Conservation (phyloP, 1,284 basidiomycete species). For the Sporisorium reilianum region DNA sequence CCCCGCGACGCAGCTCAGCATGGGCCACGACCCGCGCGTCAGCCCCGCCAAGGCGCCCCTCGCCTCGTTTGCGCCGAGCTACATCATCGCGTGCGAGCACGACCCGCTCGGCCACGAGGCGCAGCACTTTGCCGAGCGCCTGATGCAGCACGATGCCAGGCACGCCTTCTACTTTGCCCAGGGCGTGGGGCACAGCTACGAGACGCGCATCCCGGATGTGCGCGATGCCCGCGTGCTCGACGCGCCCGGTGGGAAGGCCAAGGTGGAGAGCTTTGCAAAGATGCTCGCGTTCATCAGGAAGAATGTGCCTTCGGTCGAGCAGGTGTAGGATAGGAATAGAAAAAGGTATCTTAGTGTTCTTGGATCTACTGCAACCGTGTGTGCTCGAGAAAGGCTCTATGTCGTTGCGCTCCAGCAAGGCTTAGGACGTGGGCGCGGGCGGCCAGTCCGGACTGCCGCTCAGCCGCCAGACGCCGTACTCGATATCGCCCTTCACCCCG, state of each 20-base stretch:
- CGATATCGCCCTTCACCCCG: slow-evolving; percentile 54
- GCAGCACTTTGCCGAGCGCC: slow-evolving; percentile 11
- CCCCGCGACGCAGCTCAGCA: neutral
- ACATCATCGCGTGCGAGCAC: slow-evolving; percentile 46
- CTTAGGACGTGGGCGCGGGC: no score
- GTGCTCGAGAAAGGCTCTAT: neutral
- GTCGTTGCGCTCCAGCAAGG: neutral
- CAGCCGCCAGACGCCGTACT: slow-evolving; percentile 54
- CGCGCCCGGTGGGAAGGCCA: slow-evolving; percentile 23
- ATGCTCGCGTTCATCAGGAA: slow-evolving; percentile 30
- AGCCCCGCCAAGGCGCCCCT: slow-evolving; percentile 19
- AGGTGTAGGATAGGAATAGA: neutral
- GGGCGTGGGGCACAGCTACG: slow-evolving; percentile 41
- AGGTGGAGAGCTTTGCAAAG: slow-evolving; percentile 32
- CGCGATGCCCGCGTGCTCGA: slow-evolving; percentile 8
- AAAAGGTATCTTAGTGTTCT: neutral
- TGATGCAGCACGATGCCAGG: slow-evolving; percentile 10
- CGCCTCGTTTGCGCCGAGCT: slow-evolving; percentile 28
- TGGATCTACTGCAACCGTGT: neutral
- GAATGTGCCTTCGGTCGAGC: slow-evolving; percentile 10
- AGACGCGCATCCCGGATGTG: slow-evolving; percentile 36
- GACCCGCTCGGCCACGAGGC: slow-evolving; percentile 40
- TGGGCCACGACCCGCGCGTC: slow-evolving; percentile 31
- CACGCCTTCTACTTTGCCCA: slow-evolving; percentile 35
- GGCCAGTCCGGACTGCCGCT: slow-evolving; percentile 45